phyloP scores from a whole-genome alignment of 1,139 yeast genomes.

The Yamadazyma atlantica region DNA sequence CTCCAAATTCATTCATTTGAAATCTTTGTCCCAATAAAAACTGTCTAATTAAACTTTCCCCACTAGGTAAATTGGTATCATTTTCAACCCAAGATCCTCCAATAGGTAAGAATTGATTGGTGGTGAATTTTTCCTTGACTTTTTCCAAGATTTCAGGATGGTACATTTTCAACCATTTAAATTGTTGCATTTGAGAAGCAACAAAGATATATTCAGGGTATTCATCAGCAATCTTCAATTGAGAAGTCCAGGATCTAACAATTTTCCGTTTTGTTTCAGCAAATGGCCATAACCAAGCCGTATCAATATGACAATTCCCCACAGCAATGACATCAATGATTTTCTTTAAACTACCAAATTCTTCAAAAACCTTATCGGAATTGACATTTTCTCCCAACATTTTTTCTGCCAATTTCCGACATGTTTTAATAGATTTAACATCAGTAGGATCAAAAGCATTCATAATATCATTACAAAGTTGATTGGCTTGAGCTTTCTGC shows the following conservation, averaged over 20 bases:
- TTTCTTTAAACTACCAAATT: conserved; percentile 19
- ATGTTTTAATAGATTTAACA: conserved; percentile 46
- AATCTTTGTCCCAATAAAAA: conserved; percentile 88
- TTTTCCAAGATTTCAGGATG: conserved; percentile 76
- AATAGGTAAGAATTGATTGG: conserved; percentile 79
- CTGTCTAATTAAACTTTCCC: conserved; percentile 88
- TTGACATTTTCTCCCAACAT: conserved; percentile 67
- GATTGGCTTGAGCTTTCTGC: conserved; percentile 82
- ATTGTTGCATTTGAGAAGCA: conserved; percentile 96
- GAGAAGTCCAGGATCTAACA: conserved; percentile 95
- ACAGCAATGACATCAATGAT: conserved; percentile 66
- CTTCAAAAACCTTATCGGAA: conserved; percentile 58
- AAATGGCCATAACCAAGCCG: conserved; percentile 98
- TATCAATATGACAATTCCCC: conserved; percentile 96
- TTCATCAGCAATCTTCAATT: conserved; percentile 75
- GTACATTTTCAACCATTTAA: conserved; percentile 82
- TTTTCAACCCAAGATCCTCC: conserved; percentile 99
- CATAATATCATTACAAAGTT: conserved; percentile 76
- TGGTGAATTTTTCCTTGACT: conserved; percentile 63
- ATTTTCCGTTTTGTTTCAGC: conserved; percentile 92
- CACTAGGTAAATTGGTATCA: conserved; percentile 91
- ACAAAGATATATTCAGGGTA: conserved; percentile 94
- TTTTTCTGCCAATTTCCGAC: conserved; percentile 66
- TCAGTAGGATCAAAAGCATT: conserved; percentile 69
- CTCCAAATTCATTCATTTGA: conserved; percentile 75